Evolutionary conservation across 2,329 filamentous ascomycete genomes (phyloP), one percentile per base, ranked within the genome.

Genomic region (Orbilia oligospora): DNA sequence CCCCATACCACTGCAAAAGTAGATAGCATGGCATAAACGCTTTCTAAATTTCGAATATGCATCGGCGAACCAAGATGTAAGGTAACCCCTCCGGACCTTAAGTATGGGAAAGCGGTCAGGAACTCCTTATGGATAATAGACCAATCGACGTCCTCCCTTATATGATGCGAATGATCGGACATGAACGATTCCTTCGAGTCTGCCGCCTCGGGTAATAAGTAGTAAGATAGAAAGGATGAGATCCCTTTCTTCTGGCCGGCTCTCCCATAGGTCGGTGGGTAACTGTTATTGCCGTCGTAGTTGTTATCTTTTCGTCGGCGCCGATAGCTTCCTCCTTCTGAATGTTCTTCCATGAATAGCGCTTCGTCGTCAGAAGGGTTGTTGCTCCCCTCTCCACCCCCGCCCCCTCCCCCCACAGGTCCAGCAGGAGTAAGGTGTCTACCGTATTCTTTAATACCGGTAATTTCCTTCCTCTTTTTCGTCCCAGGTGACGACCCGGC

Each of bases 221-320:
- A 73, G 48, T 72, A 79, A 1, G 76, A 79, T 24, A 79, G n/a
- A 49, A 79, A 79, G 16, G 76, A 72, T 5, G 76, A 79, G 22
- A 79, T 79, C 1, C 66, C 64, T 46, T 79, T 79, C 33, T 72
- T 71, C 12, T 71, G 63, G 18, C 24, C 38, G 16, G 44, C 30
- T 49, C 36, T 30, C 8, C 14, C 36, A 12, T 27, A 24, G 6
- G 20, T 61, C 33, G 33, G 33, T n/a, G 56, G 56, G 18, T 44
- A 44, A 36, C 16, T 51, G 48, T 24, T 22, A 16, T 14, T 24
- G 12, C 16, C 3, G 48, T 51, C 48, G 48, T 51, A 16, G 14
- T 61, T 1, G 20, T 64, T 64, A 38, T 67, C 64, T 48, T 30
- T 66, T 14, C 63, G 53, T 41, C 64, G 36, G 3, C 69, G 68